phyloP scores from a whole-genome alignment of 306 rosid genomes.

The Medicago ruthenica region DNA sequence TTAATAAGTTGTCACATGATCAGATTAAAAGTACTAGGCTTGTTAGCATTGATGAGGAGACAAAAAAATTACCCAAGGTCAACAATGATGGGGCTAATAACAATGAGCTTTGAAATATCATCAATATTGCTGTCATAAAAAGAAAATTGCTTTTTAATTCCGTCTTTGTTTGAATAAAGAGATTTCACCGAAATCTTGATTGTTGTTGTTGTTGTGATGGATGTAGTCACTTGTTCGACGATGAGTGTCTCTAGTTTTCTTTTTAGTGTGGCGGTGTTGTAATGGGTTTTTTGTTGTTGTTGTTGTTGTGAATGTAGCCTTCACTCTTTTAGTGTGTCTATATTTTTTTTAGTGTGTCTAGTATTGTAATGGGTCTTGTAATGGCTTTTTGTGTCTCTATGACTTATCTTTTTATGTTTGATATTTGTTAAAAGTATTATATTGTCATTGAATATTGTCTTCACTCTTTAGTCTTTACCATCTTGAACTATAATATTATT shows the following conservation, averaged over 20 bases:
- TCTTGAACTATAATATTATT: neutral
- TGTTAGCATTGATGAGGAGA: conserved; percentile 53
- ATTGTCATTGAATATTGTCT: neutral
- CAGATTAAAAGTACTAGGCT: conserved; percentile 62
- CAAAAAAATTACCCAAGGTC: neutral
- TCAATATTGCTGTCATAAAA: neutral
- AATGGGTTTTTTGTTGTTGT: too few species aligned
- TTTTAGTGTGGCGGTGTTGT: too few species aligned
- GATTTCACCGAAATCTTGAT: neutral
- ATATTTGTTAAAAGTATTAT: too few species aligned
- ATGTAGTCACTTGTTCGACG: too few species aligned
- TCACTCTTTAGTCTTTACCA: neutral
- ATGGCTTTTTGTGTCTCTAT: too few species aligned
- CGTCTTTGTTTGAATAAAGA: conserved; percentile 36
- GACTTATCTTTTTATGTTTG: too few species aligned
- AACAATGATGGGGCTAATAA: neutral
- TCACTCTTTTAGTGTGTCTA: neutral
- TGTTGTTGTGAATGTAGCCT: neutral
- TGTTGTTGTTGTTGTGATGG: neutral
- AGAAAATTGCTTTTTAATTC: neutral
- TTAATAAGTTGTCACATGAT: conserved; percentile 60
- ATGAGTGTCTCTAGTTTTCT: too few species aligned
- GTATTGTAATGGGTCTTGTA: too few species aligned
- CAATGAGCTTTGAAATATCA: too few species aligned
- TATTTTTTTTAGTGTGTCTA: too few species aligned